Percentiles rank a stretch among this genome's conserved stretches.
phyloP scores from a whole-genome alignment of 2,329 filamentous ascomycete genomes.

The Ascochyta lentis region DNA sequence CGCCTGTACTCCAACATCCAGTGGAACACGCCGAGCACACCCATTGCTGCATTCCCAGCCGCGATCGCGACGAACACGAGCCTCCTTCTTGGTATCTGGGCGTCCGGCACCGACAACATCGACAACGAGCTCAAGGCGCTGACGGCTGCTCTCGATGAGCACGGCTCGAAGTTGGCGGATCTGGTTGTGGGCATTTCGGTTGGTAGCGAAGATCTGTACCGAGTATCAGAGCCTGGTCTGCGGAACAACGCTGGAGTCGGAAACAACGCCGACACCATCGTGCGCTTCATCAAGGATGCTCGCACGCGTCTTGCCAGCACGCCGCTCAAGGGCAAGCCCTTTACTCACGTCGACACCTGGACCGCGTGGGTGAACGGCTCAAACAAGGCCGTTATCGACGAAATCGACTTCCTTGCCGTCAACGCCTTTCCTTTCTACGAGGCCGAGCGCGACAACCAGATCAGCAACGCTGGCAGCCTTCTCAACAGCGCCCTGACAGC shows the following conservation, averaged over 20 bases:
- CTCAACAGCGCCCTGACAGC: slow-evolving; percentile 37
- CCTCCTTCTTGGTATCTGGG: slow-evolving; percentile 49
- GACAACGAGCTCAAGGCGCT: slow-evolving; percentile 46
- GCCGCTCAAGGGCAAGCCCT: slow-evolving; percentile 59
- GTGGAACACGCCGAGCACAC: slow-evolving; percentile 66
- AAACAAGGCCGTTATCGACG: slow-evolving; percentile 45
- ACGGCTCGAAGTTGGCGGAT: slow-evolving; percentile 59
- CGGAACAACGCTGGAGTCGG: slow-evolving; percentile 68
- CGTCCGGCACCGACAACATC: slow-evolving; percentile 60
- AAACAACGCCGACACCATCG: slow-evolving; percentile 65
- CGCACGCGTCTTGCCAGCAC: slow-evolving; percentile 65
- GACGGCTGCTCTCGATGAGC: slow-evolving; percentile 38
- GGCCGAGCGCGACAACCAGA: slow-evolving; percentile 39
- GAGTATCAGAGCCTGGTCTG: slow-evolving; percentile 70
- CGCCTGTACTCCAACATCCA: slow-evolving; percentile 78
- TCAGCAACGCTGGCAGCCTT: slow-evolving; percentile 52
- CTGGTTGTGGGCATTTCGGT: slow-evolving; percentile 47
- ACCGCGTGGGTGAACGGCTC: slow-evolving; percentile 45
- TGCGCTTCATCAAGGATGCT: slow-evolving; percentile 60
- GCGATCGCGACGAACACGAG: slow-evolving; percentile 45
- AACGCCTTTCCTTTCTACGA: slow-evolving; percentile 51
- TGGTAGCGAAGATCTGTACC: slow-evolving; percentile 65
- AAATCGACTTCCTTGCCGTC: slow-evolving; percentile 47
- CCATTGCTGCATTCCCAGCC: slow-evolving; percentile 60
- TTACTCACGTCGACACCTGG: slow-evolving; percentile 50